Base-by-base conservation (phyloP, 129 eudicot genomes). In the Artemisia tridentata region DNA sequence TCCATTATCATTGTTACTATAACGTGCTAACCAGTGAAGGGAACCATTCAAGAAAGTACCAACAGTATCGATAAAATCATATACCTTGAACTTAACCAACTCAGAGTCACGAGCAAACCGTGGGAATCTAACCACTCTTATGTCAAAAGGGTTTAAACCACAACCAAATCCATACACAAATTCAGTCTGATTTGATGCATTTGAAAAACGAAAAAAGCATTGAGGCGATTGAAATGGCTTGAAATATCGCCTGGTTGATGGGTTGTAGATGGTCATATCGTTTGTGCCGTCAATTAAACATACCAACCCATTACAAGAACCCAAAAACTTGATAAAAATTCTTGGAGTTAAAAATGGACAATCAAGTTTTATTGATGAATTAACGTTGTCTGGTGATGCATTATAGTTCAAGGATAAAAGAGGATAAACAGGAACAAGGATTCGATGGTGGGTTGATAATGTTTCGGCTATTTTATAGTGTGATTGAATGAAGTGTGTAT, bases 221-320 rank as follows among this genome's bases (percentile, higher is more conserved):
- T 38, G 79, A 48, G 60, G 61, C 45, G 63, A 53, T 54, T 67
- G 78, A 51, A 61, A 63, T 18, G 67, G 59, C 27, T 79, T 79
- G 67, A 69, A 73, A 69, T 68, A 34, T 68, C 71, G 73, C 73
- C 83, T 79, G 65, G 83, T 79, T 68, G 79, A 73, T 57, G 83
- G 79, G 67, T 79, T 79, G 59, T 67, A 79, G 43, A 74, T 60
- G 67, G 60, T 68, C 21, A 79, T 47, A n/a, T 79, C 75, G 47
- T 47, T 62, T 60, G 31, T 23, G 46, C 65, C 79, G 29, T 67
- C 71, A 20, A 79, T 63, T 43, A 79, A 67, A 62, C 83, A 79
- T 48, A 79, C 83, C 45, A 79, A 51, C 46, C 83, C 83, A n/a
- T 79, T 79, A 65, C 83, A 79, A 43, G 79, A 63, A 60, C 83